Evolutionary conservation across 1,139 yeast genomes (phyloP).

Genomic region (Kodamaea alishanica): DNA sequence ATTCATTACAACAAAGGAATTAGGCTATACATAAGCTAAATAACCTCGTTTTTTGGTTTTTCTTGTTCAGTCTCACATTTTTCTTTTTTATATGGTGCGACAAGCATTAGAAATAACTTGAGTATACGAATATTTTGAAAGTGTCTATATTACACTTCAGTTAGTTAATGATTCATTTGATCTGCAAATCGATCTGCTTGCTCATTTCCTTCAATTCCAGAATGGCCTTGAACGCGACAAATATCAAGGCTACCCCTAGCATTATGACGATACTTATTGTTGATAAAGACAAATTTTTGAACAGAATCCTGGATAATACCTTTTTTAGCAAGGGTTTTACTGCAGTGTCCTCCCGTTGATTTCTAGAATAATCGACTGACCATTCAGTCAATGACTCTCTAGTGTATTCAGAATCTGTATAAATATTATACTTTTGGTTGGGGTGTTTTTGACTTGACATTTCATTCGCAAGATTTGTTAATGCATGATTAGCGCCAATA

Average conservation of each 20-base stretch:
- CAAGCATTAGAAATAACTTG: no score
- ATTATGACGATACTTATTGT: constrained; percentile 19
- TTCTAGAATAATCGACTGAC: constrained; percentile 49
- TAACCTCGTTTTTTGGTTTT: no score
- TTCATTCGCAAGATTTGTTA: constrained; percentile 34
- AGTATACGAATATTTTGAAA: no score
- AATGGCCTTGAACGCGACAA: constrained; percentile 70
- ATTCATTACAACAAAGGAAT: no score
- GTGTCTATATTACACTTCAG: no score
- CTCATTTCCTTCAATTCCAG: constrained; percentile 67
- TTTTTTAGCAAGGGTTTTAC: constrained; percentile 46
- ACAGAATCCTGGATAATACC: constrained; percentile 43
- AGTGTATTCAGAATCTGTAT: constrained; percentile 59
- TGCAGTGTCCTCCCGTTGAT: constrained; percentile 47
- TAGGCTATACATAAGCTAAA: no score
- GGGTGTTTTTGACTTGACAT: neutral
- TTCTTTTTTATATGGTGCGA: no score
- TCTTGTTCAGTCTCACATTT: no score
- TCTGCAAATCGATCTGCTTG: constrained; percentile 68
- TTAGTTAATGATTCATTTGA: constrained; percentile 1
- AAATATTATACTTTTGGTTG: constrained; percentile 27
- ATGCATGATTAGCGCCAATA: constrained; percentile 58
- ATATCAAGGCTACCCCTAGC: constrained; percentile 38
- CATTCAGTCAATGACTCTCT: constrained; percentile 48
- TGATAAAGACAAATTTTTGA: constrained; percentile 26